A percentile compares a stretch with the other conserved stretches of the same genome.
These are phyloP conservation scores for Paraphaeosphaeria sporulosa DNA, from an alignment of 2,329 filamentous ascomycete genomes.

Conservation along the genomic window DNA sequence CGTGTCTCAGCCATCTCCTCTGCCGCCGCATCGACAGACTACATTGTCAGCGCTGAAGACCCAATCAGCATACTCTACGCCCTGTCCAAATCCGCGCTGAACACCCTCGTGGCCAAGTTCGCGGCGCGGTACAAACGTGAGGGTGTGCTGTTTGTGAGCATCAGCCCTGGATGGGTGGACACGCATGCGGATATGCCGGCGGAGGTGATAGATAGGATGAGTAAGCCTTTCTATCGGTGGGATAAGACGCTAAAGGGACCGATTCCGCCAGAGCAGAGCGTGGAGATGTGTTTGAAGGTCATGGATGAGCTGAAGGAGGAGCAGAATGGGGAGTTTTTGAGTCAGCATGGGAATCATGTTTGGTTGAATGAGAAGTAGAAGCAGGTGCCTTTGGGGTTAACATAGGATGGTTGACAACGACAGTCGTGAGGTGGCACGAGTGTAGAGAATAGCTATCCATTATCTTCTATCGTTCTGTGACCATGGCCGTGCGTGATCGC, in stretches of 20 bases:
- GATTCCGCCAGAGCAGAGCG: constrained; percentile 19
- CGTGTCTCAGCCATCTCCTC: constrained; percentile 53
- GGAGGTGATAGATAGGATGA: background rate
- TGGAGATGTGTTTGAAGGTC: constrained; percentile 21
- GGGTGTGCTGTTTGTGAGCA: constrained; percentile 29
- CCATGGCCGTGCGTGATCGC: too few relatives aligned
- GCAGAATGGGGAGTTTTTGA: constrained; percentile 20
- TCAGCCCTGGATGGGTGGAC: constrained; percentile 32
- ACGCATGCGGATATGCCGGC: constrained; percentile 19
- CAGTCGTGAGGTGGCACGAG: background rate
- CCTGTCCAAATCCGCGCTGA: constrained; percentile 52
- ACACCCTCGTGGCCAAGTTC: constrained; percentile 53
- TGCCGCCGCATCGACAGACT: constrained; percentile 45
- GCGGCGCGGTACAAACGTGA: constrained; percentile 40
- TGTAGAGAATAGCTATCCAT: too few relatives aligned
- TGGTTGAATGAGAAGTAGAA: constrained; percentile 16
- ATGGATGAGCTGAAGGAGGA: constrained; percentile 15
- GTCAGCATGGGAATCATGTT: constrained; percentile 19
- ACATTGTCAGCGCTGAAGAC: constrained; percentile 32
- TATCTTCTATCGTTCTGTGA: too few relatives aligned
- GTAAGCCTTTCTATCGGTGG: background rate
- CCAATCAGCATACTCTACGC: constrained; percentile 43
- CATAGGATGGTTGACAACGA: background rate
- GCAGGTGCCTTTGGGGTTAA: background rate
- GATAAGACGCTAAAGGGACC: constrained; percentile 18